Evolutionary conservation across 1,284 basidiomycete species (phyloP).

Genomic region (Mycena sp.): DNA sequence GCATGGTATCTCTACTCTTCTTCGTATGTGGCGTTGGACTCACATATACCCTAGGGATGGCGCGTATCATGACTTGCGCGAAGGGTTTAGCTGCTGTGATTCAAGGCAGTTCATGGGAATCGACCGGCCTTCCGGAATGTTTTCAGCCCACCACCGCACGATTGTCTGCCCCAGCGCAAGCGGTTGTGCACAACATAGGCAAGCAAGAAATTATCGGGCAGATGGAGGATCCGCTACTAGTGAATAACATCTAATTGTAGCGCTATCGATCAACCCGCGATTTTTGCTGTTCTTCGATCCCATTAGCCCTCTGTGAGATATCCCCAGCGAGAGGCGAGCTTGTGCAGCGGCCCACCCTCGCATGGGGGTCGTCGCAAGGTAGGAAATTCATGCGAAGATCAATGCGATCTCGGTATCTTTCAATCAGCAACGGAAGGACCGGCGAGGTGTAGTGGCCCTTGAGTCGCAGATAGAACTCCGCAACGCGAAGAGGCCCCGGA

Average conservation of each 20-base stretch:
- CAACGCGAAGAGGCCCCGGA: background rate
- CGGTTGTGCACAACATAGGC: conserved; percentile 28
- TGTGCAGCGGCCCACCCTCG: conserved; percentile 22
- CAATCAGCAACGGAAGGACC: conserved; percentile 27
- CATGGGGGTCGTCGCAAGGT: conserved; percentile 8
- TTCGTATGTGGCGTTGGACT: background rate
- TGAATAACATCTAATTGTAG: too few relatives aligned
- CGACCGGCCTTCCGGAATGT: conserved; percentile 40
- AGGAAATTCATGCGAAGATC: conserved; percentile 19
- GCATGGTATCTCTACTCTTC: conserved; percentile 31
- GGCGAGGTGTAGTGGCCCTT: conserved; percentile 21
- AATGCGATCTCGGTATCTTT: conserved; percentile 22
- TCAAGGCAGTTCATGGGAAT: conserved; percentile 33
- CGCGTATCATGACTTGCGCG: conserved; percentile 39
- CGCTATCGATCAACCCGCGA: too few relatives aligned
- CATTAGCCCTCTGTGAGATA: conserved; percentile 23
- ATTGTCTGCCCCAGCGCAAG: conserved; percentile 21
- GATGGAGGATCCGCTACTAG: too few relatives aligned
- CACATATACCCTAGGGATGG: conserved; percentile 32
- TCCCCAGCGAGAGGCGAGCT: conserved; percentile 25
- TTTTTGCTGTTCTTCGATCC: too few relatives aligned
- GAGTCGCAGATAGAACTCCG: conserved; percentile 20
- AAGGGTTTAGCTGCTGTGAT: conserved; percentile 38
- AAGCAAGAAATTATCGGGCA: conserved; percentile 17
- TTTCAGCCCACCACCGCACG: conserved; percentile 38